These are phyloP conservation scores for Suhomyces bokatorum DNA, from an alignment of 1,139 yeast species.

Conservation along the genomic window DNA sequence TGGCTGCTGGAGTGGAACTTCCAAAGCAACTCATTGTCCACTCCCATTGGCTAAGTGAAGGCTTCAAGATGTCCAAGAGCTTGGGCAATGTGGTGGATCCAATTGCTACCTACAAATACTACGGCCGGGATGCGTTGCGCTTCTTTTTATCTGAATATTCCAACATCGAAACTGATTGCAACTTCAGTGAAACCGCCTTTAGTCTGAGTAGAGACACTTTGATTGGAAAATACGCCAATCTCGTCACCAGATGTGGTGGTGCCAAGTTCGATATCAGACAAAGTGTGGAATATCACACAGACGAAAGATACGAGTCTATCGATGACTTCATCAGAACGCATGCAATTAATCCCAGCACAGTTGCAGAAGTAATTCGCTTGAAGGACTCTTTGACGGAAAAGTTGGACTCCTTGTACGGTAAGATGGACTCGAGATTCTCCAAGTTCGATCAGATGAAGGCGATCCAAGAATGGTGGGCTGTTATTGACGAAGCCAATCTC, in stretches of 20 bases:
- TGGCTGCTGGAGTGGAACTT: conserved; percentile 74
- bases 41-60: conserved; percentile 91
- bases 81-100: conserved; percentile 97
- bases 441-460: conserved; percentile 61
- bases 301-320: conserved; percentile 27
- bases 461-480: conserved; percentile 60
- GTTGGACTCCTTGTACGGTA: conserved; percentile 22
- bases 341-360: conserved; percentile 15
- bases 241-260: conserved; percentile 73
- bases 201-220: conserved; percentile 60
- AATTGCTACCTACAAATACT: conserved; percentile 52
- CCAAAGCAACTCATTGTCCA: conserved; percentile 84
- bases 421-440: conserved; percentile 45
- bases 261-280: conserved; percentile 60
- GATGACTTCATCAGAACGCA: conserved; percentile 22
- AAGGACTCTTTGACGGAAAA: conserved; percentile 21
- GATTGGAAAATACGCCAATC: conserved; percentile 81
- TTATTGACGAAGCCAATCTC: conserved; percentile 62
- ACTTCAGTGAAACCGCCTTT: conserved; percentile 65
- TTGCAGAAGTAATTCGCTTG: conserved; percentile 19
- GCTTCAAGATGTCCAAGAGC: conserved; percentile 91
- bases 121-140: conserved; percentile 74
- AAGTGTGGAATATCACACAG: conserved; percentile 31
- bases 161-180: conserved; percentile 73
- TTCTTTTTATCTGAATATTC: conserved; percentile 79